Evolutionary conservation across 2,329 filamentous ascomycete genomes (phyloP).

Genomic region (Talaromyces albobiverticillius): DNA sequence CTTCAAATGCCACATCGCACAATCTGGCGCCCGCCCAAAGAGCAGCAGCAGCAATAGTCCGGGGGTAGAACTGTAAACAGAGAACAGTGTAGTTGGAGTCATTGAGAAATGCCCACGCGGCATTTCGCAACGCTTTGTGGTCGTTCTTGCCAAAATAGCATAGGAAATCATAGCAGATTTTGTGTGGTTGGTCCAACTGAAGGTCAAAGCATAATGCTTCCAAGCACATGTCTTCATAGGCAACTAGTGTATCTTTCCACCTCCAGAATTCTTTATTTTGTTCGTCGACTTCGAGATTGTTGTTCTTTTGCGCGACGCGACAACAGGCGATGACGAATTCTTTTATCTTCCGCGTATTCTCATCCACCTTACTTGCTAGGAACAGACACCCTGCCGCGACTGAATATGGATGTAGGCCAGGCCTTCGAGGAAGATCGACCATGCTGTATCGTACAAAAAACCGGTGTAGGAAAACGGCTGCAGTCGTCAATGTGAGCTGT

Average conservation of each 20-base stretch:
- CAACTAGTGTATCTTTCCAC: constrained; percentile 91
- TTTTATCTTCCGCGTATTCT: constrained; percentile 93
- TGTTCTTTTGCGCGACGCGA: constrained; percentile 91
- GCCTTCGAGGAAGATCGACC: constrained; percentile 64
- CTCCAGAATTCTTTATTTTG: constrained; percentile 98
- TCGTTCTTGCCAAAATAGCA: constrained; percentile 70
- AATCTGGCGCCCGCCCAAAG: constrained; percentile 83
- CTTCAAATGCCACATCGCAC: constrained; percentile 67
- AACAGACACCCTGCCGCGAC: constrained; percentile 90
- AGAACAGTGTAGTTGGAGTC: constrained; percentile 82
- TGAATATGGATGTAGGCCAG: constrained; percentile 86
- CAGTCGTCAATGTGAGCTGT: constrained; percentile 87
- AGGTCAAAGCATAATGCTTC: constrained; percentile 93
- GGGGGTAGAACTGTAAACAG: constrained; percentile 74
- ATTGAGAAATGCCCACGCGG: constrained; percentile 91
- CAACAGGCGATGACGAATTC: constrained; percentile 92
- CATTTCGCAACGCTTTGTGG: constrained; percentile 78
- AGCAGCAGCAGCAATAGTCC: constrained; percentile 78
- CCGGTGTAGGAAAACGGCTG: constrained; percentile 90
- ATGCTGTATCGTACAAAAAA: constrained; percentile 91
- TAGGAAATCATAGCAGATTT: constrained; percentile 76
- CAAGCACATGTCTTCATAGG: constrained; percentile 88
- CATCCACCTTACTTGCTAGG: constrained; percentile 93
- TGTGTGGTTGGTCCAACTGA: constrained; percentile 84
- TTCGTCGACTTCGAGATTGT: constrained; percentile 86